phyloP scores from a whole-genome alignment of 306 rosid species.

The Styphnolobium japonicum region DNA sequence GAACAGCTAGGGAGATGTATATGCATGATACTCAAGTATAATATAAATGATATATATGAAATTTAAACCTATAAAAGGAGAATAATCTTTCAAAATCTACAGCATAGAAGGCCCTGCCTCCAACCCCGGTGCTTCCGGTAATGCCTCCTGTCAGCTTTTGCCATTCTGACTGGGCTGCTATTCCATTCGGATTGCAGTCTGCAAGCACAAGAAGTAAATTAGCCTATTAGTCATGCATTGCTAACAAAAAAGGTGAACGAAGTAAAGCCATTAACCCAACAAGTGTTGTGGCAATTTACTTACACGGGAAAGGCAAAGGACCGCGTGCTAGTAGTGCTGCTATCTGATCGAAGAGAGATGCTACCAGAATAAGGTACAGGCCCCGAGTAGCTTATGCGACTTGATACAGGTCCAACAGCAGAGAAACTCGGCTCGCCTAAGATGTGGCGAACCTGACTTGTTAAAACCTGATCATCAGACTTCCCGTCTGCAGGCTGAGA shows the following conservation, averaged over 20 bases:
- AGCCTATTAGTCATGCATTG: neutral
- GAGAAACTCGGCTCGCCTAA: slow-evolving; percentile 63
- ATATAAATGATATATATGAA: slow-evolving; percentile 25
- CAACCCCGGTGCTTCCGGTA: slow-evolving; percentile 59
- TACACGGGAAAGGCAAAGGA: slow-evolving; percentile 96
- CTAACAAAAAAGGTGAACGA: neutral
- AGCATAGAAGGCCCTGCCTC: slow-evolving; percentile 72
- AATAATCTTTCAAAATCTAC: slow-evolving; percentile 68
- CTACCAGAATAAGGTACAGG: slow-evolving; percentile 77
- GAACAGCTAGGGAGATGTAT: slow-evolving; percentile 23
- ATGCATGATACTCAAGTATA: slow-evolving; percentile 16
- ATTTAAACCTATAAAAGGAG: slow-evolving; percentile 37
- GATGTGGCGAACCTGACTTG: slow-evolving; percentile 33
- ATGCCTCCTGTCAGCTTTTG: slow-evolving; percentile 56
- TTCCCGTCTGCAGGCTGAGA: slow-evolving; percentile 12
- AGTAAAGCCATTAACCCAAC: neutral
- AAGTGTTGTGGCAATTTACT: slow-evolving; percentile 39
- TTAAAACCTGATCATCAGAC: slow-evolving; percentile 11
- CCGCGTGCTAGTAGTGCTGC: slow-evolving; percentile 95
- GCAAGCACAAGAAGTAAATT: slow-evolving; percentile 27
- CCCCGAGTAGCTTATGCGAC: slow-evolving; percentile 57
- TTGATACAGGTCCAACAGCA: slow-evolving; percentile 37
- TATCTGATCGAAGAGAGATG: slow-evolving; percentile 85
- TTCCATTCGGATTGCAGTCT: slow-evolving; percentile 83
- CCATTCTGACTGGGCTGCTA: slow-evolving; percentile 92